Evolutionary conservation across 1,284 basidiomycete genomes (phyloP).

Genomic region (Fomitiporia mediterranea): DNA sequence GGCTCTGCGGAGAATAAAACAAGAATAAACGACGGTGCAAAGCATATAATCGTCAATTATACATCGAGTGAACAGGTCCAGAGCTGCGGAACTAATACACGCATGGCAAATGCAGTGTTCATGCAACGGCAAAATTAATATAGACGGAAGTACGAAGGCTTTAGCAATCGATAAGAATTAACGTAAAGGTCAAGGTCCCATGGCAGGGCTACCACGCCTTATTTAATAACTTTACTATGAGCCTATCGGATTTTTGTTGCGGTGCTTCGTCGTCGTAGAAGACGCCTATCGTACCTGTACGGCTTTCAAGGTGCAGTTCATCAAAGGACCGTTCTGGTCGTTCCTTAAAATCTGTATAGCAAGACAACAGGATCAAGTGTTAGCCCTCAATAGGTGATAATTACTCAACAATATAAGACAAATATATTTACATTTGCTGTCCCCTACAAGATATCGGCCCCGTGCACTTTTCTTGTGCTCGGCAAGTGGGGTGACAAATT

Average conservation of each 20-base stretch:
- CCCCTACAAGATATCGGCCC: constrained; percentile 12
- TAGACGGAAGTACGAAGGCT: too few relatives aligned
- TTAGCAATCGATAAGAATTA: too few relatives aligned
- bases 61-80: too few relatives aligned
- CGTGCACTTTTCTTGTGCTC: constrained; percentile 8
- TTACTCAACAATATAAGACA: neutral
- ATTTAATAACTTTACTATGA: constrained; percentile 15
- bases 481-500: constrained; percentile 1
- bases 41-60: too few relatives aligned
- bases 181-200: too few relatives aligned
- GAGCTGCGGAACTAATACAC: too few relatives aligned
- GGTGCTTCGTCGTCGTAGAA: constrained; percentile 13
- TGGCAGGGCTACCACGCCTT: constrained; percentile 14
- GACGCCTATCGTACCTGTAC: constrained; percentile 9
- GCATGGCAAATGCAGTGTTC: too few relatives aligned
- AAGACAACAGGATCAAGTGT: neutral
- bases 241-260: constrained; percentile 6
- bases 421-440: constrained; percentile 1
- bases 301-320: constrained; percentile 9
- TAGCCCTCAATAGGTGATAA: neutral
- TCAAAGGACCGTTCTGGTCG: constrained; percentile 1
- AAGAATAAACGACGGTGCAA: too few relatives aligned
- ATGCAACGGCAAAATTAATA: too few relatives aligned
- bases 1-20: too few relatives aligned
- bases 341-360: neutral